Base-by-base conservation (phyloP, 495 filamentous ascomycete genomes). In the Immersiella caudata region DNA sequence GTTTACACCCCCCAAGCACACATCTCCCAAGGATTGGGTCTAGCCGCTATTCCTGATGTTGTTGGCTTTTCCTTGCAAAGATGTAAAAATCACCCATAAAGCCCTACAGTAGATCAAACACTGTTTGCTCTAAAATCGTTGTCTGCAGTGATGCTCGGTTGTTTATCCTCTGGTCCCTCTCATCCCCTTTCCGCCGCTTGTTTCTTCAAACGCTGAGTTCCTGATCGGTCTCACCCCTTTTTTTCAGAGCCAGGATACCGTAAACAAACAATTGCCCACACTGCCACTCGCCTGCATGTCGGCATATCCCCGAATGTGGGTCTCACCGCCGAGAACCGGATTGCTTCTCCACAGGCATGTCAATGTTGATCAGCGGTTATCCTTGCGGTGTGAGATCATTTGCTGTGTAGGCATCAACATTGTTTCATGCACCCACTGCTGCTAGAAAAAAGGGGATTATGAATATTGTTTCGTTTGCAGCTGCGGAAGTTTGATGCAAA, bases 1-100 rank as follows among this genome's bases (percentile, higher is more conserved):
- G 8, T 29, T 59, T 20, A 26, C 56, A 59, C 25, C 21, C 56
- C 56, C 56, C 25, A 55, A 59, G 56, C 56, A 59, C 56, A 59
- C 56, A 33, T 59, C 27, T 59, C 56, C 16, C 25, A 24, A 33
- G 36, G 60, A 11, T 61, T 36, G 58, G 35, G 27, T n/a, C 58
- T 61, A 55, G 51, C 52, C 16, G 21, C 21, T 25, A 21, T 24
- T 22, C 11, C 21, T 21, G 21, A 22, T 26, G 26, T 25, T 24
- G 52, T 24, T 55, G 24, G 21, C 20, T 55, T 52, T 22, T 26
- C 50, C 25, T 26, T 22, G 52, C 52, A 26, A 26, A 55, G 24
- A 26, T 55, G 52, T 26, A 55, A 55, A 22, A 55, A 55, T n/a
- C 49, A 18, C 49, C 49, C 52, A 55, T 55, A 55, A 54, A 55